These are phyloP conservation scores for Claviceps capensis DNA, from an alignment of 2,329 filamentous ascomycete species.

Conservation along the genomic window DNA sequence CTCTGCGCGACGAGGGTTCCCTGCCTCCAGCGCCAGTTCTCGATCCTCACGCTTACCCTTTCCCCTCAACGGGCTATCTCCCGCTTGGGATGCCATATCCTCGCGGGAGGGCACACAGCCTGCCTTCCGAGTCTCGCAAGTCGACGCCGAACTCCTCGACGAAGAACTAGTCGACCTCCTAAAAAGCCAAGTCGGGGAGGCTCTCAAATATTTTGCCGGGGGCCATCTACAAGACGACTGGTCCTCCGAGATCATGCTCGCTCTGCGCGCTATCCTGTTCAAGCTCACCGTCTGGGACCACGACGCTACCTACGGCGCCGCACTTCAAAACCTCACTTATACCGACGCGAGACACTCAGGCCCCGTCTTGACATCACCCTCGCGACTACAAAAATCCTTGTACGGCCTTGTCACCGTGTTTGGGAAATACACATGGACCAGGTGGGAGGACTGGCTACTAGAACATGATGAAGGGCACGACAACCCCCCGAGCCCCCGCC, in stretches of 20 bases:
- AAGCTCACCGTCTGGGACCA: conserved; percentile 97
- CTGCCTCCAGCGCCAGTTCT: conserved; percentile 38
- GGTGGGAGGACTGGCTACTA: conserved; percentile 80
- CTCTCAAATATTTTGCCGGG: conserved; percentile 72
- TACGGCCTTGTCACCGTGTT: conserved; percentile 81
- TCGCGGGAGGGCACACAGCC: conserved; percentile 69
- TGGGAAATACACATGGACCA: conserved; percentile 79
- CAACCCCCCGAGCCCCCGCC: conserved; percentile 35
- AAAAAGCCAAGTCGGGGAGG: conserved; percentile 75
- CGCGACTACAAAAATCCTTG: conserved; percentile 66
- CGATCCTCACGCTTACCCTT: conserved; percentile 44
- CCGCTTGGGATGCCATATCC: conserved; percentile 56
- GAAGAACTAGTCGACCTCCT: conserved; percentile 82
- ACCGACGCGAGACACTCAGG: conserved; percentile 62
- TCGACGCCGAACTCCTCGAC: conserved; percentile 89
- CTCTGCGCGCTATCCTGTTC: conserved; percentile 67
- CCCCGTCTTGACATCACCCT: conserved; percentile 53
- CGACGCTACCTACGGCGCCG: conserved; percentile 85
- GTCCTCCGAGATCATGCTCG: conserved; percentile 70
- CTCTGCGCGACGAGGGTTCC: conserved; percentile 34
- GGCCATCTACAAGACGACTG: conserved; percentile 70
- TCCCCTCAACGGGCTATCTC: conserved; percentile 47
- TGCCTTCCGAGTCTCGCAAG: conserved; percentile 85
- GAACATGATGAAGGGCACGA: conserved; percentile 61
- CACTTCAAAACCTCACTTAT: conserved; percentile 81